These are phyloP conservation scores for Didymella glomerata DNA, from an alignment of 2,329 filamentous ascomycete species.

Conservation along the genomic window DNA sequence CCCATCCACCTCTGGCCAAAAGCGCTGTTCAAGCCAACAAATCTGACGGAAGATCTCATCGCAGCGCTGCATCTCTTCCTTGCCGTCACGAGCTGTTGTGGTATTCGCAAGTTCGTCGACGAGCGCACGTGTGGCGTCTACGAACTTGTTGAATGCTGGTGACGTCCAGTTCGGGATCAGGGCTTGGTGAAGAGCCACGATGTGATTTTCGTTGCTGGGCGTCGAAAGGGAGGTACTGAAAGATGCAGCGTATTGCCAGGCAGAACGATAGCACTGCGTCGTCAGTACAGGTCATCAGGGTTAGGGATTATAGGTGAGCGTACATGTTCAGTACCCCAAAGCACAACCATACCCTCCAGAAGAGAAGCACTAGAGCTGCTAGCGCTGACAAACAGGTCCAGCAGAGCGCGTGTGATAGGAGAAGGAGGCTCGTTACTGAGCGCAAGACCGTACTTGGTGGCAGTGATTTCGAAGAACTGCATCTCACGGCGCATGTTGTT, in stretches of 20 bases:
- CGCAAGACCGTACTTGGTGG: slow-evolving; percentile 66
- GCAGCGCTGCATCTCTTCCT: slow-evolving; percentile 58
- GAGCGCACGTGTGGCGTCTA: slow-evolving; percentile 58
- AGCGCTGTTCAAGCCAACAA: slow-evolving; percentile 58
- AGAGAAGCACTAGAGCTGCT: slow-evolving; percentile 61
- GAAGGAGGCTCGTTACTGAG: slow-evolving; percentile 57
- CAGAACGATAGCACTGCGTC: slow-evolving; percentile 55
- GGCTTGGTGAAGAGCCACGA: slow-evolving; percentile 59
- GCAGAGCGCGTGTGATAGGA: slow-evolving; percentile 62
- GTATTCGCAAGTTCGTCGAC: slow-evolving; percentile 61
- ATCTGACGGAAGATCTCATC: slow-evolving; percentile 59
- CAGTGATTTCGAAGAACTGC: slow-evolving; percentile 72
- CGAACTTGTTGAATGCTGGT: slow-evolving; percentile 59
- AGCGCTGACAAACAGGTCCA: slow-evolving; percentile 68
- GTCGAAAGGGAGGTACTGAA: slow-evolving; percentile 53
- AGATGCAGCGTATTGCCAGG: slow-evolving; percentile 59
- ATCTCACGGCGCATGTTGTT: slow-evolving; percentile 73
- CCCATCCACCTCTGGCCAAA: slow-evolving; percentile 60
- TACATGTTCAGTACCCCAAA: slow-evolving; percentile 78
- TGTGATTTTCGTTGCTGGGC: slow-evolving; percentile 54
- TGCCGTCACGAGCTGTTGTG: slow-evolving; percentile 57
- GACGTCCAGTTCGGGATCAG: slow-evolving; percentile 63
- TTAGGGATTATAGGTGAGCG: slow-evolving; percentile 20
- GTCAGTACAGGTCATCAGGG: slow-evolving; percentile 17
- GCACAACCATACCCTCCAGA: slow-evolving; percentile 74